These are phyloP conservation scores for Hypoxylon lienhwacheense DNA, from an alignment of 495 filamentous ascomycete species.

Conservation along the genomic window DNA sequence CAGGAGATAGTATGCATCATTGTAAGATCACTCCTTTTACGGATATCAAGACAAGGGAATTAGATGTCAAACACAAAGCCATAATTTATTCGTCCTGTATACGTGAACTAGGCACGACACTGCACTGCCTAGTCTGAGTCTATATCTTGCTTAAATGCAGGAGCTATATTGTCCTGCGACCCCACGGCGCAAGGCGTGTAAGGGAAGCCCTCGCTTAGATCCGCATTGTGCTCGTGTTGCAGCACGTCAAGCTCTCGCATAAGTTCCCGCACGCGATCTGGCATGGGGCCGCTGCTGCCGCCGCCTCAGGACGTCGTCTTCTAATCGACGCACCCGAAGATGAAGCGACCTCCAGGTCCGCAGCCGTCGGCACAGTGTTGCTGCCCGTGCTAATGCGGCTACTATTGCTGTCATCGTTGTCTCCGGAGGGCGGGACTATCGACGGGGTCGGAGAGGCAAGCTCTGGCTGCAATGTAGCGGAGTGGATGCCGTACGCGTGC, in stretches of 20 bases:
- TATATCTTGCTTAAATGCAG: no score
- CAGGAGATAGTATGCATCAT: no score
- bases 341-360: neutral
- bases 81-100: no score
- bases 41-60: no score
- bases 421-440: no score
- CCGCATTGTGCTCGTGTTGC: constrained; percentile 28
- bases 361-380: neutral
- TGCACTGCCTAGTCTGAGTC: no score
- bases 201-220: no score
- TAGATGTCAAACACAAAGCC: no score
- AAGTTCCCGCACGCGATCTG: constrained; percentile 41
- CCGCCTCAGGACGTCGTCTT: constrained; percentile 28
- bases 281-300: constrained; percentile 17
- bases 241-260: constrained; percentile 40
- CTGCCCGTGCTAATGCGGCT: constrained; percentile 3
- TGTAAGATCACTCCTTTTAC: no score
- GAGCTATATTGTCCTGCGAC: no score
- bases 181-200: no score
- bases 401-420: neutral
- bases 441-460: constrained; percentile 28
- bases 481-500: constrained; percentile 92
- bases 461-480: constrained; percentile 89
- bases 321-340: constrained; percentile 31
- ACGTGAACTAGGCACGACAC: no score